Percentiles rank a stretch among this genome's conserved stretches.
Conservation (phyloP, 345 rosid species). For the Microthlaspi erraticum region DNA sequence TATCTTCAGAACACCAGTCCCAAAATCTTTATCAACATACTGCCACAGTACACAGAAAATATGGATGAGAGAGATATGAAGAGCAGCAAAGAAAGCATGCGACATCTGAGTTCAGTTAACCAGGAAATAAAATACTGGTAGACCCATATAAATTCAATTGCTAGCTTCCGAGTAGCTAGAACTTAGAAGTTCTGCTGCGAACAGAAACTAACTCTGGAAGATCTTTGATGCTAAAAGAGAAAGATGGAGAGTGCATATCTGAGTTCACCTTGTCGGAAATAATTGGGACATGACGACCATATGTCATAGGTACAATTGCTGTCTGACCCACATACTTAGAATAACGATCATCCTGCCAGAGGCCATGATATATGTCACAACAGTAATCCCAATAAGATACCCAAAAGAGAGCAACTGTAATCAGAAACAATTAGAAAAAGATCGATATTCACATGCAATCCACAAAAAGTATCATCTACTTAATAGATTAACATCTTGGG, state of each 20-base stretch:
- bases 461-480: neutral
- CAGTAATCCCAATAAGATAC: constrained; percentile 19
- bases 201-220: too few relatives aligned
- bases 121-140: too few relatives aligned
- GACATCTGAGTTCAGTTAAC: too few relatives aligned
- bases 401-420: neutral
- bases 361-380: constrained; percentile 28
- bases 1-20: constrained; percentile 98
- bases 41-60: constrained; percentile 48
- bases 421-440: neutral
- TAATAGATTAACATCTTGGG: constrained; percentile 15
- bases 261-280: constrained; percentile 77
- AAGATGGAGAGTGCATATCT: constrained; percentile 18
- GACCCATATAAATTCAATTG: neutral
- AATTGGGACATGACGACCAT: constrained; percentile 95
- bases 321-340: constrained; percentile 78
- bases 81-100: neutral
- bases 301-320: constrained; percentile 99
- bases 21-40: constrained; percentile 98
- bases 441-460: constrained; percentile 9
- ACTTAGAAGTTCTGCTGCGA: neutral
- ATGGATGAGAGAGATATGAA: constrained; percentile 26
- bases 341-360: constrained; percentile 84
- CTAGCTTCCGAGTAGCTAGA: constrained; percentile 22
- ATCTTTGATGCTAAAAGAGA: constrained; percentile 2